Percentiles rank a stretch among this genome's conserved stretches.
Evolutionary conservation across 1,284 basidiomycete species (phyloP).

Genomic region (Vanrija humicola): DNA sequence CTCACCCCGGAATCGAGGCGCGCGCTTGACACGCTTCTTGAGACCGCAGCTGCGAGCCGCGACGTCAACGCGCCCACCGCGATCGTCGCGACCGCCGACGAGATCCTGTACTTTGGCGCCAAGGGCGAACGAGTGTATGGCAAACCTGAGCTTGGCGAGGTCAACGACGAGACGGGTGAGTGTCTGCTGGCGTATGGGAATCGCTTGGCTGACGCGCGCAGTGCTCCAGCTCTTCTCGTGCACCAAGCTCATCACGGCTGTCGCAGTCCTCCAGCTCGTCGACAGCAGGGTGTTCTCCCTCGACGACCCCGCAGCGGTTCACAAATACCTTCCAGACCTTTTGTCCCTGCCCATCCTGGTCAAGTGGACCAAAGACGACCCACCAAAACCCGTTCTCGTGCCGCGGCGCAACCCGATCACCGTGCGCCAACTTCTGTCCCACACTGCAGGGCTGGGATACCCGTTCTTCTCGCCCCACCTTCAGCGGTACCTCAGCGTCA

Average conservation of each 20-base stretch:
- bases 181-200: neutral
- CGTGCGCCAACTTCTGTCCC: conserved; percentile 11
- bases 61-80: conserved; percentile 29
- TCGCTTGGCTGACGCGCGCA: conserved; percentile 9
- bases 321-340: conserved; percentile 11
- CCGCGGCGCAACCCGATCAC: conserved; percentile 9
- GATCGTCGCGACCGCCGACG: conserved; percentile 32
- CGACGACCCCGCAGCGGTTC: conserved; percentile 4
- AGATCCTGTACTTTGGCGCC: conserved; percentile 29
- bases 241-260: conserved; percentile 43
- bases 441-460: conserved; percentile 14
- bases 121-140: conserved; percentile 31
- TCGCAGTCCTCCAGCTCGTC: conserved; percentile 19
- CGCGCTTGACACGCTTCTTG: conserved; percentile 24
- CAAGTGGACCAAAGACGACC: conserved; percentile 5
- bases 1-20: conserved; percentile 17
- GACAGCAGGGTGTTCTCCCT: conserved; percentile 19
- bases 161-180: conserved; percentile 36
- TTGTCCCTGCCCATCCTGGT: conserved; percentile 15
- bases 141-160: conserved; percentile 22
- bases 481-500: conserved; percentile 5
- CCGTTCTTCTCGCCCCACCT: conserved; percentile 7
- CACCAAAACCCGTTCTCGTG: neutral
- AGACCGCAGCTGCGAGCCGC: conserved; percentile 11
- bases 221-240: conserved; percentile 29